Evolutionary conservation across 768 basidiomycete genomes (phyloP).

Genomic region (Inosperma sp.): DNA sequence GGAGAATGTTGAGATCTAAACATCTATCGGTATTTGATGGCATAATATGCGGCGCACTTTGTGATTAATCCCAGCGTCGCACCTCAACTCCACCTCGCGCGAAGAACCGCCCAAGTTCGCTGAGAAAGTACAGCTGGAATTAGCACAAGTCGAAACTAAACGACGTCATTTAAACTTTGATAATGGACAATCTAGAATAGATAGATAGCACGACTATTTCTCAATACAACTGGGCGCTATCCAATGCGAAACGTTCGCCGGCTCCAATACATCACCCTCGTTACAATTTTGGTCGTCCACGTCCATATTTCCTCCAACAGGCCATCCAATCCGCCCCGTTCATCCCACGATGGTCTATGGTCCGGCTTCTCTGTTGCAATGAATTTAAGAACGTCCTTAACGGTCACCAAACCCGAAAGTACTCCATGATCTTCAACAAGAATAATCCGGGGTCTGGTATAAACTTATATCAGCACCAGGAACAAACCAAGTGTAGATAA

Average conservation of each 20-base stretch:
- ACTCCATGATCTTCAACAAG: conserved; percentile 84
- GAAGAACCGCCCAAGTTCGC: not conserved
- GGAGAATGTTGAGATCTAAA: not conserved
- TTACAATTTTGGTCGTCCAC: conserved; percentile 39
- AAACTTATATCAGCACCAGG: conserved; percentile 6
- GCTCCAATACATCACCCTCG: conserved; percentile 37
- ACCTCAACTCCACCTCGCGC: not conserved
- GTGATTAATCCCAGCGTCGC: not conserved
- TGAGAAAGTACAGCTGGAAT: not conserved
- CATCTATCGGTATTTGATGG: conserved; percentile 9
- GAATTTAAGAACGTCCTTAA: conserved; percentile 93
- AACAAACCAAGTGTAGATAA: conserved; percentile 15
- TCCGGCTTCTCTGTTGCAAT: conserved; percentile 59
- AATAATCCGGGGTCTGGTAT: conserved; percentile 84
- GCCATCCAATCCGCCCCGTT: conserved; percentile 60
- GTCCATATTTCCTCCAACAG: conserved; percentile 59
- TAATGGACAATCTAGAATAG: conserved; percentile 6
- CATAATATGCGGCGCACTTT: no score
- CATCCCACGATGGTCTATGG: conserved; percentile 53
- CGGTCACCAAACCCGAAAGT: conserved; percentile 83
- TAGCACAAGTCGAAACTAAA: not conserved
- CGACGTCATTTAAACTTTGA: conserved; percentile 5
- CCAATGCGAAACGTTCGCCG: conserved; percentile 32
- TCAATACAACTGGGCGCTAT: conserved; percentile 21
- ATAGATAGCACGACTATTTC: conserved; percentile 13